Evolutionary conservation across 768 basidiomycete species (phyloP).

Genomic region (Rhizopogon rudus): DNA sequence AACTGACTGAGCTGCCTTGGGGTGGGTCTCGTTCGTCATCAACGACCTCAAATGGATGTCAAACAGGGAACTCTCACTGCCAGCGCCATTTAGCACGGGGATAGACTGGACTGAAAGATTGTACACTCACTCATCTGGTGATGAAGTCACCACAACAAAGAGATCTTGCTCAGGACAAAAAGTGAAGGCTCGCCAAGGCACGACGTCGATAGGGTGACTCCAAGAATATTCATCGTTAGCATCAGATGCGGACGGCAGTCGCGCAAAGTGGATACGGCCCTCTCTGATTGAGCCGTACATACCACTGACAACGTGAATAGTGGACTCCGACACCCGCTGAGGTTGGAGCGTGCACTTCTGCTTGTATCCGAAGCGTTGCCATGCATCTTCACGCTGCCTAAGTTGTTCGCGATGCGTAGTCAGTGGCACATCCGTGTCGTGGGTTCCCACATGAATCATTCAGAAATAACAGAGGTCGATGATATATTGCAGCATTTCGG

Average conservation of each 20-base stretch:
- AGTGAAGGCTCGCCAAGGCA: constrained; percentile 47
- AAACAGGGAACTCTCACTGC: not conserved
- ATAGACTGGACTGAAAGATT: not conserved
- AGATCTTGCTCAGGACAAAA: constrained; percentile 55
- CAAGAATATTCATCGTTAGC: constrained; percentile 15
- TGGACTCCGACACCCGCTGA: constrained; percentile 12
- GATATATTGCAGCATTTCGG: constrained; percentile 39
- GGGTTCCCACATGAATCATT: constrained; percentile 30
- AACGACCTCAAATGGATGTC: constrained; percentile 46
- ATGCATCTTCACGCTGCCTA: constrained; percentile 39
- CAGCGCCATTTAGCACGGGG: no score
- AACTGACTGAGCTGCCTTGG: constrained; percentile 34
- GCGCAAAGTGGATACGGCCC: no score
- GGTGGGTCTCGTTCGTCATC: constrained; percentile 46
- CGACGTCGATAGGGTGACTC: constrained; percentile 39
- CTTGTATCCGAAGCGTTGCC: constrained; percentile 39
- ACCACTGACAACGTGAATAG: constrained; percentile 19
- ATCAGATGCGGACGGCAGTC: constrained; percentile 30
- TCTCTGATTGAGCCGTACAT: constrained; percentile 18
- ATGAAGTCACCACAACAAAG: constrained; percentile 45
- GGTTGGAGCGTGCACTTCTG: constrained; percentile 30
- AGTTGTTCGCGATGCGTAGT: constrained; percentile 37
- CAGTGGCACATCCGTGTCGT: constrained; percentile 24
- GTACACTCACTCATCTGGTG: constrained; percentile 31
- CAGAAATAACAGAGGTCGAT: constrained; percentile 42